Conservation (phyloP, 2,329 filamentous ascomycete species). For the Dothidotthia symphoricarpi region DNA sequence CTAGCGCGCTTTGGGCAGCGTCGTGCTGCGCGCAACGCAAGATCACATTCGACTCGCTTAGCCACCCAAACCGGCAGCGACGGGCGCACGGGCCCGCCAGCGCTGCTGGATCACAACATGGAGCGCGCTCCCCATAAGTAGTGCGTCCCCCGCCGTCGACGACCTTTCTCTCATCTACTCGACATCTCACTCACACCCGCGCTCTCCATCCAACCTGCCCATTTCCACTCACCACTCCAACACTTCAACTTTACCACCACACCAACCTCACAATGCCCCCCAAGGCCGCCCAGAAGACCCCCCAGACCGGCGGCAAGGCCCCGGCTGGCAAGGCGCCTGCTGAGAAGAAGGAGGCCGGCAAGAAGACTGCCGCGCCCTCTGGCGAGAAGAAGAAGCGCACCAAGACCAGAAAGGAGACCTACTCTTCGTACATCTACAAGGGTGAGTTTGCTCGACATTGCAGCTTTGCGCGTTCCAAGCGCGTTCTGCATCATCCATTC, state of each 20-base stretch:
- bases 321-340: constrained; percentile 75
- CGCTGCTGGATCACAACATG: constrained; percentile 43
- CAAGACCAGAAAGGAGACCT: constrained; percentile 99
- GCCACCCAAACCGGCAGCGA: constrained; percentile 23
- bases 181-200: constrained; percentile 33
- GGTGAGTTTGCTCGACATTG: constrained; percentile 57
- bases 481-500: neutral
- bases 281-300: constrained; percentile 99
- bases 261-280: constrained; percentile 66
- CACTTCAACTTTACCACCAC: constrained; percentile 9
- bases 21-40: constrained; percentile 12
- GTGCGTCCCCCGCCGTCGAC: constrained; percentile 44
- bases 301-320: constrained; percentile 89
- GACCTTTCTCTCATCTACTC: constrained; percentile 44
- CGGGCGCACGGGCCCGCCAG: constrained; percentile 31
- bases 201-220: constrained; percentile 15
- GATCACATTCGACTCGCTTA: constrained; percentile 31
- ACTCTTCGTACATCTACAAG: constrained; percentile 99
- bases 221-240: constrained; percentile 14
- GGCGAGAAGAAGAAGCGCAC: constrained; percentile 99
- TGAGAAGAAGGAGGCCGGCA: constrained; percentile 99
- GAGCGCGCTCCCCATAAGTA: constrained; percentile 44
- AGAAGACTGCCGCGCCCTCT: constrained; percentile 91
- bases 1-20: constrained; percentile 32
- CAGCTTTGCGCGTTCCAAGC: constrained; percentile 9